These are phyloP conservation scores for Aspergillus unguis DNA, from an alignment of 2,329 filamentous ascomycete species.

Conservation along the genomic window DNA sequence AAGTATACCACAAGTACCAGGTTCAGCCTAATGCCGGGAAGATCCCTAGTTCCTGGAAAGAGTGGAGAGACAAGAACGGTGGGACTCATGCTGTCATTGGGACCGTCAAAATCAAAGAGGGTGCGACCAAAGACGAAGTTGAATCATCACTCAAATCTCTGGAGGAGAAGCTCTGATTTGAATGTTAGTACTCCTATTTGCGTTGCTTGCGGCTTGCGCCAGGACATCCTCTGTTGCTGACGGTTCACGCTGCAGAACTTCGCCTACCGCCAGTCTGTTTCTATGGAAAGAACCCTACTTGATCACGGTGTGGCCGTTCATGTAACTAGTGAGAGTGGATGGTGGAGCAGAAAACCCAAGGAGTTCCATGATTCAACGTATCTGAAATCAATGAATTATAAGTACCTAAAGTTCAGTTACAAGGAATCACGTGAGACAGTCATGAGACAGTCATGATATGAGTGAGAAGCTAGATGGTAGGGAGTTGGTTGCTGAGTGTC, in stretches of 20 bases:
- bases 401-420: not conserved
- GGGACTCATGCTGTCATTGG: slow-evolving; percentile 30
- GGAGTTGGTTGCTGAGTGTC: not conserved
- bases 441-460: no score
- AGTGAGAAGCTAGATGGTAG: not conserved
- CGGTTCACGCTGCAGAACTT: not conserved
- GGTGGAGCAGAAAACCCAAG: not conserved
- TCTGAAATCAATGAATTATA: not conserved
- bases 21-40: slow-evolving; percentile 30
- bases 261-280: not conserved
- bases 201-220: not conserved
- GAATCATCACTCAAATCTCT: not conserved
- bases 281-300: not conserved
- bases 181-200: not conserved
- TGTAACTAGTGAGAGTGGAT: not conserved
- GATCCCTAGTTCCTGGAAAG: slow-evolving; percentile 23
- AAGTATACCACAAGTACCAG: slow-evolving; percentile 25
- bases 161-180: not conserved
- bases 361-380: not conserved
- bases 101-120: slow-evolving; percentile 20
- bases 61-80: slow-evolving; percentile 25
- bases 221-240: not conserved
- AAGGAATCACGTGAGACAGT: not conserved
- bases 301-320: not conserved
- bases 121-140: slow-evolving; percentile 4